A percentile compares a stretch with the other conserved stretches of the same genome.
Conservation (phyloP, 1,284 basidiomycete species). For the Ustilago crameri region DNA sequence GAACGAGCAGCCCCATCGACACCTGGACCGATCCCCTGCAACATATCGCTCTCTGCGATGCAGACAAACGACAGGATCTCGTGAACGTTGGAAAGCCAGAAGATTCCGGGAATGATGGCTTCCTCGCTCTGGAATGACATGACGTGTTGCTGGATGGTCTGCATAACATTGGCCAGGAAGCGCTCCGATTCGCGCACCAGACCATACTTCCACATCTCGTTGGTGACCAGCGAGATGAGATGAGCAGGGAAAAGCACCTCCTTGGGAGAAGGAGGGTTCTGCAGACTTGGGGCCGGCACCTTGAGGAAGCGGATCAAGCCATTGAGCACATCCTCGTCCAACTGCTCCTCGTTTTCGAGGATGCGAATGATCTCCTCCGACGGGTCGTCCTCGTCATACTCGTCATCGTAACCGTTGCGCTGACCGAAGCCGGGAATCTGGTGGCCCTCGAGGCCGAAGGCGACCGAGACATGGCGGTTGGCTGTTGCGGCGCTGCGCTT, state of each 20-base stretch:
- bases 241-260: constrained; percentile 99
- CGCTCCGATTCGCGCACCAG: constrained; percentile 96
- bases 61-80: constrained; percentile 99
- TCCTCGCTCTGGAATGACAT: constrained; percentile 95
- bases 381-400: constrained; percentile 77
- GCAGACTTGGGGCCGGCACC: constrained; percentile 88
- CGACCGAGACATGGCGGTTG: constrained; percentile 91
- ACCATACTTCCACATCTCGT: constrained; percentile 99
- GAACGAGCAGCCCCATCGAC: constrained; percentile 85
- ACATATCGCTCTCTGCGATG: constrained; percentile 96
- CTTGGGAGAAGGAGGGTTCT: constrained; percentile 91
- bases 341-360: constrained; percentile 87
- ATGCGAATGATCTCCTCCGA: constrained; percentile 94
- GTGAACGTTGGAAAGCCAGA: constrained; percentile 99
- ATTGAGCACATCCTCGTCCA: constrained; percentile 94
- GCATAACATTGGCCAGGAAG: constrained; percentile 99
- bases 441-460: constrained; percentile 70
- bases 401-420: constrained; percentile 54
- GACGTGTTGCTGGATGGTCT: constrained; percentile 94
- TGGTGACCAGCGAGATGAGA: constrained; percentile 94
- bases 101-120: constrained; percentile 93
- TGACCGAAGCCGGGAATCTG: constrained; percentile 55
- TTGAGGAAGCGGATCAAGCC: constrained; percentile 91
- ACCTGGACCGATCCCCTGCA: constrained; percentile 96
- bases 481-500: constrained; percentile 77